A percentile compares a stretch with the other conserved stretches of the same genome.
phyloP scores from a whole-genome alignment of 208 protist species.

The Vickermania spadyakhi region DNA sequence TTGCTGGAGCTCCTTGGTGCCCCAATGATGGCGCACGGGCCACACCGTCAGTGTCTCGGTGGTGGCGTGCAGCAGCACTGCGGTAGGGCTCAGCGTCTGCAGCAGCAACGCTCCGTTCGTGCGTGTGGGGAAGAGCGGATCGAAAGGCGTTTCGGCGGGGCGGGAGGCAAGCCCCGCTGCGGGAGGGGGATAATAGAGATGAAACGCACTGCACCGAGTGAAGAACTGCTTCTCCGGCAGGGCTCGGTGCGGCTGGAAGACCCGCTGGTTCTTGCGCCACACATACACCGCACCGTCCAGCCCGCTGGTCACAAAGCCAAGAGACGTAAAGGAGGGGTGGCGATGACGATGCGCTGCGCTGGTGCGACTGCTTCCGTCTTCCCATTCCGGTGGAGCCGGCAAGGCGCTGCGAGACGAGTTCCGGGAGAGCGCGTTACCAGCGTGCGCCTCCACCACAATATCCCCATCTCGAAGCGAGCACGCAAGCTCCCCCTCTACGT shows the following conservation, averaged over 20 bases:
- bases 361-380: neutral
- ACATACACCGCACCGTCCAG: constrained; percentile 42
- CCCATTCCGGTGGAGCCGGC: neutral
- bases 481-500: neutral
- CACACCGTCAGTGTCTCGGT: neutral
- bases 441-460: neutral
- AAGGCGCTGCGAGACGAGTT: neutral
- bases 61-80: neutral
- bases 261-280: constrained; percentile 23
- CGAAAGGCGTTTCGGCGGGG: too few species aligned
- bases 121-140: neutral
- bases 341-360: constrained; percentile 3
- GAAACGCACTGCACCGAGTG: constrained; percentile 7
- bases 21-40: too few species aligned
- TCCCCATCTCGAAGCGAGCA: too few species aligned
- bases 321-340: constrained; percentile 18
- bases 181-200: constrained; percentile 13
- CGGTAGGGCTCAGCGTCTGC: neutral
- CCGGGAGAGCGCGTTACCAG: neutral
- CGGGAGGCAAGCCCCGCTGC: constrained; percentile 12
- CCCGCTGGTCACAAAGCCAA: constrained; percentile 58
- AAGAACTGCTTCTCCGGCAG: constrained; percentile 8
- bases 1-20: too few species aligned
- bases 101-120: neutral
- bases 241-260: constrained; percentile 5